A percentile compares a stretch with the other conserved stretches of the same genome.
Conservation (phyloP, 805 yeast genomes). For the Sugiyamaella smithiae region DNA sequence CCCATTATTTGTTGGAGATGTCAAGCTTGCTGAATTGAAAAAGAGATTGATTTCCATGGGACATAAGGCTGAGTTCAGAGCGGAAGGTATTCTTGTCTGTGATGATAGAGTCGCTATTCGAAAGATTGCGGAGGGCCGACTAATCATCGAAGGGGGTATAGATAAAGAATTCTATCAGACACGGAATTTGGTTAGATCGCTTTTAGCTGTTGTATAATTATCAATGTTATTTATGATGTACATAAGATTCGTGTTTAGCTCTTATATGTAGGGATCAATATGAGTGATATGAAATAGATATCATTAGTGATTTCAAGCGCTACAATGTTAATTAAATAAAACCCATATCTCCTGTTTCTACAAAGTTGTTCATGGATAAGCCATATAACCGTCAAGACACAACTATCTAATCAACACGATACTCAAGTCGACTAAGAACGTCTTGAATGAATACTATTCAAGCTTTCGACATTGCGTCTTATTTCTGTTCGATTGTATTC, state of each 20-base stretch:
- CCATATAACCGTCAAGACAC: too few species aligned
- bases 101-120: slow-evolving; percentile 72
- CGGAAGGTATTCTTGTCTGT: slow-evolving; percentile 88
- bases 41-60: slow-evolving; percentile 55
- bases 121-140: slow-evolving; percentile 76
- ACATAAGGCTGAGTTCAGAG: slow-evolving; percentile 80
- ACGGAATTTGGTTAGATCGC: slow-evolving; percentile 57
- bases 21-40: slow-evolving; percentile 76
- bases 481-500: background rate
- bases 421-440: too few species aligned
- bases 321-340: too few species aligned
- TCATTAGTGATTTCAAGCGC: too few species aligned
- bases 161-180: slow-evolving; percentile 75
- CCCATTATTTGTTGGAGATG: slow-evolving; percentile 81
- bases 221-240: background rate
- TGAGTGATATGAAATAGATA: too few species aligned
- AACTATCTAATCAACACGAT: too few species aligned
- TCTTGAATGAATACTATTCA: background rate
- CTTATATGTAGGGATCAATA: background rate
- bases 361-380: too few species aligned
- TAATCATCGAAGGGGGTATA: slow-evolving; percentile 80
- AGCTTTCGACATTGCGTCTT: background rate
- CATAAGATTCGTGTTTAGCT: background rate
- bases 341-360: too few species aligned
- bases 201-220: slow-evolving; percentile 29